phyloP scores from a whole-genome alignment of 139 green algal species.

The Micromonas commoda region DNA sequence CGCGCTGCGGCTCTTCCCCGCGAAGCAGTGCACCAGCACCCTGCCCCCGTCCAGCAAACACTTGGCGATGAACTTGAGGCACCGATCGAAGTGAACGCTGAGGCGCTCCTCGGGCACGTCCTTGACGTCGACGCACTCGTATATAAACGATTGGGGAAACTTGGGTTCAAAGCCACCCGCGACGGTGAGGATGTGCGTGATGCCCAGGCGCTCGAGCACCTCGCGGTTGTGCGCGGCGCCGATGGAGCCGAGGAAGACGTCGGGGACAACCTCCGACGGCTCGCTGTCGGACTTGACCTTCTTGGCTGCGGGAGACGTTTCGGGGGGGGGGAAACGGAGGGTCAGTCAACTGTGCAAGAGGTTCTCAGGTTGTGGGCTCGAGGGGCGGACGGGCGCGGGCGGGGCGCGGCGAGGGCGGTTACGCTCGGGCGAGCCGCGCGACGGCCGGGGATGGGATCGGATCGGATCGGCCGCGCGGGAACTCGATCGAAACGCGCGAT shows the following conservation, averaged over 20 bases:
- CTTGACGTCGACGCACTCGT: conserved; percentile 50
- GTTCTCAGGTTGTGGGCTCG: not conserved
- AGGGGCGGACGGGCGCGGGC: too few relatives aligned
- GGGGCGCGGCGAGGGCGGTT: too few relatives aligned
- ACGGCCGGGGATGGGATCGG: too few relatives aligned
- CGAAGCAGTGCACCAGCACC: conserved; percentile 84
- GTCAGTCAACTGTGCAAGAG: not conserved
- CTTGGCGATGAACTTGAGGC: conserved; percentile 58
- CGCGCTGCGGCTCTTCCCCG: conserved; percentile 65
- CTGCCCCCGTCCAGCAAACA: conserved; percentile 39
- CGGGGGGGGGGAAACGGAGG: not conserved
- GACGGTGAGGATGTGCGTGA: conserved; percentile 73
- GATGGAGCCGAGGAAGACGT: conserved; percentile 67
- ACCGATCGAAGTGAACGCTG: conserved; percentile 45
- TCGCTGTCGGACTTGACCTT: not conserved
- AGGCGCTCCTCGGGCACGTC: conserved; percentile 79
- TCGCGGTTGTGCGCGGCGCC: conserved; percentile 64
- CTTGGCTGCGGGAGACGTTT: not conserved
- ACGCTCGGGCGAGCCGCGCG: too few relatives aligned
- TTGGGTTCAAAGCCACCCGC: not conserved
- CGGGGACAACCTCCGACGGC: conserved; percentile 40
- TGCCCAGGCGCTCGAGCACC: conserved; percentile 66
- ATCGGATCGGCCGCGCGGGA: too few relatives aligned
- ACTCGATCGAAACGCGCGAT: too few relatives aligned
- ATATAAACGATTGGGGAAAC: conserved; percentile 33